A percentile compares a stretch with the other conserved stretches of the same genome.
Evolutionary conservation across 176 grass and related monocot genomes (phyloP).

Genomic region (Lolium perenne): DNA sequence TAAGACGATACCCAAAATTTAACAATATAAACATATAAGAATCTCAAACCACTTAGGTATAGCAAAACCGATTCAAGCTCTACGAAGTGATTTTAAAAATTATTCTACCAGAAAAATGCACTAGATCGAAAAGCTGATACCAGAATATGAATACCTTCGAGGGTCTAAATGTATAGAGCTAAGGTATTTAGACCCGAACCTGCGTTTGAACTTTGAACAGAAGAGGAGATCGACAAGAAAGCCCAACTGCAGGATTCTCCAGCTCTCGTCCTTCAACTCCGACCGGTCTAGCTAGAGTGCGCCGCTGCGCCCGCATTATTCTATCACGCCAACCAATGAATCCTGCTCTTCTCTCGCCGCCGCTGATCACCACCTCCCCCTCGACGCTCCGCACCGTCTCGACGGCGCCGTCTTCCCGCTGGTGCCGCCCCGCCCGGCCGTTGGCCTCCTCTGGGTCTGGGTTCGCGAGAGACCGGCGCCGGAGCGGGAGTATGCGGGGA

Average conservation of each 20-base stretch:
- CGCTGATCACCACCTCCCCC: slow-evolving; percentile 16
- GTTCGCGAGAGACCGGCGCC: slow-evolving; percentile 15
- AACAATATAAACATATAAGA: neutral
- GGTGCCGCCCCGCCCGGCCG: slow-evolving; percentile 33
- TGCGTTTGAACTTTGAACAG: slow-evolving; percentile 37
- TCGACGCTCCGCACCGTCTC: slow-evolving; percentile 23
- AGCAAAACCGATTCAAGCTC: neutral
- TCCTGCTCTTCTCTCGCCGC: slow-evolving; percentile 9
- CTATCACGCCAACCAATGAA: neutral
- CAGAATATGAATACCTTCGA: neutral
- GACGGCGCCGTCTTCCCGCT: slow-evolving; percentile 25
- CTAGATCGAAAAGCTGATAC: neutral
- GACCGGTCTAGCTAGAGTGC: neutral
- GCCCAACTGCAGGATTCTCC: slow-evolving; percentile 19
- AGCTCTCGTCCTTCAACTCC: neutral
- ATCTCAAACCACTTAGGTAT: neutral
- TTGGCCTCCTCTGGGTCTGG: slow-evolving; percentile 1
- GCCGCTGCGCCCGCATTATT: slow-evolving; percentile 8
- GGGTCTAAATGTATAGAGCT: neutral
- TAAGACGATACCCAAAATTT: neutral
- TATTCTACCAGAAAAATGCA: neutral
- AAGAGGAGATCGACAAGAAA: slow-evolving; percentile 25
- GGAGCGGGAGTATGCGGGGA: slow-evolving; percentile 2
- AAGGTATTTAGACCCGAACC: slow-evolving; percentile 2
- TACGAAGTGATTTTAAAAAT: neutral